Evolutionary conservation across 73 alveolate genomes (phyloP), one percentile per base, ranked within the genome.

Genomic region (Paramecium sexaurelia): DNA sequence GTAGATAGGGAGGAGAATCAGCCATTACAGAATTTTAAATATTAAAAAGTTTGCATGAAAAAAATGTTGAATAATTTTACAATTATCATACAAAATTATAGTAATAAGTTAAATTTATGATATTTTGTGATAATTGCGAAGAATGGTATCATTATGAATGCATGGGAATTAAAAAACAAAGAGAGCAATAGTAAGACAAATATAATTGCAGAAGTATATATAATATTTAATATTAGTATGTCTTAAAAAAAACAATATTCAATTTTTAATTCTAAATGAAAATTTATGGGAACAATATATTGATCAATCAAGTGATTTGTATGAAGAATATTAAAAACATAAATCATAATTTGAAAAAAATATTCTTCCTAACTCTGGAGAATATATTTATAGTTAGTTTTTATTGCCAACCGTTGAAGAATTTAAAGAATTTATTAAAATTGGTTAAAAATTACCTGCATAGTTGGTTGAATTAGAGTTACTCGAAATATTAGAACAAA

Each of bases 141-240:
- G 69, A 78, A 24, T 78, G 90, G 90, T 78, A 29, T 78, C 90
- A 78, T 45, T 78, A 78, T 39, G 90, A 78, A 45, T 78, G 90
- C 19, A 45, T 78, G 68, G 90, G 90, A 5, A 78, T 78, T 4
- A 41, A 78, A 33, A 78, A 78, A 13, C 4, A 19, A 6, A 45
- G 15, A 39, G 55, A 78, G 11, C 41, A 32, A 51, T 5, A n/a
- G 6, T 22, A 19, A 29, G 73, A 78, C 41, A 78, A 43, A 45
- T 78, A 78, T 78, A 78, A 13, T 32, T 78, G 90, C 43, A 78
- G 90, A 71, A 71, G 86, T 71, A 71, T 69, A n/a, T 71, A 11
- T 71, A 13, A 35, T 71, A 71, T 57, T 57, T 33, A 3, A 22
- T 6, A 11, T 4, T 71, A 45, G 90, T 45, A 6, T 78, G 90